Evolutionary conservation across 805 yeast species (phyloP), one percentile per base, ranked within the genome.

Genomic region (Wilhelminamyces savonicus): DNA sequence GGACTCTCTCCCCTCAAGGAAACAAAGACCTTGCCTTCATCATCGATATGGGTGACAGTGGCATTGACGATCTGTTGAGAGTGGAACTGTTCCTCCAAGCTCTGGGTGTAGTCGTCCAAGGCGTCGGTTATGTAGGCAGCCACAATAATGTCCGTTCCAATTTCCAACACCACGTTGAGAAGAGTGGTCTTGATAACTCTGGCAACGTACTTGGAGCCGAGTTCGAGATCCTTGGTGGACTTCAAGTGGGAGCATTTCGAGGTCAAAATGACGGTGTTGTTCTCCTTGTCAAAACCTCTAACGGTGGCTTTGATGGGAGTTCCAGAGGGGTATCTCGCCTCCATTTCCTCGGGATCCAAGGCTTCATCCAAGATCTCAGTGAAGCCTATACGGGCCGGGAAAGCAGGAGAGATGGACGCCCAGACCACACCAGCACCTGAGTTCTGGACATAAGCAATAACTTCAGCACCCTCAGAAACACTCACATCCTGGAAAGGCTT

Each of bases 61-160:
- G 84, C 84, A 21, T 76, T 52, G 28, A 76, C 71, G 24, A 74
- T 66, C 36, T 72, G 74, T 39, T 77, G 76, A 4, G 59, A 55
- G 4, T 63, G 50, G 49, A 59, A 80, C 4, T 62, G 64, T 10
- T 66, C 71, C 20, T 65, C 66, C 28, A 82, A 54, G 27, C 69
- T 64, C 23, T 67, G 57, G 21, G 76, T 63, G 50, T 73, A 84
- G 49, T 81, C 81, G 46, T 78, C 73, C 41, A 82, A 61, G 5
- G 94, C 86, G 52, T 86, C 95, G 3, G 92, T 77, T 29, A 81
- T 71, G 47, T 70, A 76, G 3, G 92, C 69, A 31, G 78, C 66
- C 3, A 82, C 88, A 20, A 69, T 66, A 7, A 80, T 63, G 26
- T 64, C 67, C 20, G 67, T 66, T n/a, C 86, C 82, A 26, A 86